A percentile compares a stretch with the other conserved stretches of the same genome.
Evolutionary conservation across 2,329 filamentous ascomycete genomes (phyloP).

Genomic region (Cadophora malorum): DNA sequence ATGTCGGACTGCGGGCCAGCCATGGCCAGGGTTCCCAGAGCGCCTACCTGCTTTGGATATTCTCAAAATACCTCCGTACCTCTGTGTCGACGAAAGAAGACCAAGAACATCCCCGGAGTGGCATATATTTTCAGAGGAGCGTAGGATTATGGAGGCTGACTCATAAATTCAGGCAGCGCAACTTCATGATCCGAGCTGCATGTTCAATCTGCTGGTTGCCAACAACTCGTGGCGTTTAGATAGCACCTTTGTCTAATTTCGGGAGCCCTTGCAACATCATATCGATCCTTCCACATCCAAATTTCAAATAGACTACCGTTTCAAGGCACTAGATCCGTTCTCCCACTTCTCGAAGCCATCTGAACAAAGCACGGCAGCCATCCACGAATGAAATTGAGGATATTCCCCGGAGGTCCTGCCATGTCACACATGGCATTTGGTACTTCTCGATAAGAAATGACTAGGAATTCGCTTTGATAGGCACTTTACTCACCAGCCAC

Average conservation of each 20-base stretch:
- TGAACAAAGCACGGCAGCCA: neutral
- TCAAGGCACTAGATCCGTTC: slow-evolving; percentile 1
- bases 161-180: neutral
- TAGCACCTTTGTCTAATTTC: neutral
- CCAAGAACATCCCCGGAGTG: neutral
- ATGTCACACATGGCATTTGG: no score
- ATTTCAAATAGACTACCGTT: slow-evolving; percentile 3
- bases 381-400: neutral
- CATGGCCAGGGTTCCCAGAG: neutral
- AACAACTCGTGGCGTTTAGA: slow-evolving; percentile 6
- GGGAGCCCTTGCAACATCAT: neutral
- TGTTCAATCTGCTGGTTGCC: slow-evolving; percentile 9
- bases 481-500: neutral
- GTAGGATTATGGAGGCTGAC: neutral
- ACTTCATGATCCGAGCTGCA: slow-evolving; percentile 1
- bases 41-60: neutral
- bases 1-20: slow-evolving; percentile 8
- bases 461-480: neutral
- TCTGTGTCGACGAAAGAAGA: neutral
- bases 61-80: neutral
- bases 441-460: slow-evolving; percentile 11
- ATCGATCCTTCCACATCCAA: neutral
- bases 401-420: neutral
- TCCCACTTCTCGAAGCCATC: slow-evolving; percentile 4
- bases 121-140: neutral